Base-by-base conservation (phyloP, 805 yeast species). In the Danielia reshetovae region DNA sequence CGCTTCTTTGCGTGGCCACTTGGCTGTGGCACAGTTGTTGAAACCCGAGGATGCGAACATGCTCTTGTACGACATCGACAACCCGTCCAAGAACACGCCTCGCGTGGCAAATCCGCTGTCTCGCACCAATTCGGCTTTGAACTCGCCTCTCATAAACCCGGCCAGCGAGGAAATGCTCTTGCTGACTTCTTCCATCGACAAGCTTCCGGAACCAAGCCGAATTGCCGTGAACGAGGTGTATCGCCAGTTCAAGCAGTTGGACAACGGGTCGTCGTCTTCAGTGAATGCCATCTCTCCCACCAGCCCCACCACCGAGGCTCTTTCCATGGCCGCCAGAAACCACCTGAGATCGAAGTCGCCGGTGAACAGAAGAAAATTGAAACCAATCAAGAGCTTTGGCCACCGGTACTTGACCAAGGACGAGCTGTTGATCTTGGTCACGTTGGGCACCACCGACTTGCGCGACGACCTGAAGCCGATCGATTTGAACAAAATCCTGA, bases 1-100 rank as follows among this genome's bases (percentile, higher is more conserved):
- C 58, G 96, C 97, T 0, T 81, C 86, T 31, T 65, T 90, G 29
- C 72, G 97, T 48, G 97, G 97, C 4, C 95, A 88, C 55, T 62
- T 89, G 38, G 70, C 65, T 2, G 74, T 86, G 24, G 81, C 93
- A 1, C 76, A 76, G 34, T 48, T 76, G 50, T 62, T 90, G 36
- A 69, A 69, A 19, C 85, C 85, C 1, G 38, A 47, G 3, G 62
- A 72, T 44, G 52, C 43, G 11, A 54, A 39, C 39, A 48, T 56
- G 45, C 65, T 54, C 41, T 52, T 49, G 23, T 65, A 51, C 48
- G 68, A 60, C 55, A 67, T 49, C 37, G 49, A 43, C n/a, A 52
- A 59, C 32, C 63, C 64, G 27, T 54, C 62, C 5, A 60, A 57
- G 26, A 62, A 62, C 40, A 30, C 42, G 3, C 50, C 50, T 3